phyloP scores from a whole-genome alignment of 1,139 yeast species.

The Yamadazyma dendronema region DNA sequence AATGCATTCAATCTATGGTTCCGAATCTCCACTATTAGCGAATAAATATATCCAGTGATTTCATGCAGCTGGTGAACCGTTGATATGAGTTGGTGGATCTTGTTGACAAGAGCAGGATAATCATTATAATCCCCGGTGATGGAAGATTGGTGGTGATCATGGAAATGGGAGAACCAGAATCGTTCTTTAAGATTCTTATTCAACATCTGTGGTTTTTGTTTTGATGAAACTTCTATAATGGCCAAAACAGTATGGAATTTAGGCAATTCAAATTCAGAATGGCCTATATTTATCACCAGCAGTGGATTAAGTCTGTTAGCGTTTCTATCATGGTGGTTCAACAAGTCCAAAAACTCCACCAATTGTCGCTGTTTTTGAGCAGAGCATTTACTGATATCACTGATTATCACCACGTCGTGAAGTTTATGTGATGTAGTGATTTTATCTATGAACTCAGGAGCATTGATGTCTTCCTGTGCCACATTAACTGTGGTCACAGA shows the following conservation, averaged over 20 bases:
- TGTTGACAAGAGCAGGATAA: not conserved
- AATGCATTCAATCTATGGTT: conserved; percentile 43
- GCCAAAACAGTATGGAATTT: conserved; percentile 24
- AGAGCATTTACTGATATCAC: conserved; percentile 17
- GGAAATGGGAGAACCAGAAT: conserved; percentile 33
- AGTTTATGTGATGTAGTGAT: conserved; percentile 4
- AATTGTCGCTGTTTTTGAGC: conserved; percentile 23
- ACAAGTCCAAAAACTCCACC: conserved; percentile 26
- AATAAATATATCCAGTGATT: conserved; percentile 37
- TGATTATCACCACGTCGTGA: conserved; percentile 7
- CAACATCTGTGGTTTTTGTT: conserved; percentile 12
- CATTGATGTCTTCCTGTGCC: not conserved
- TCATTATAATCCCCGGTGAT: not conserved
- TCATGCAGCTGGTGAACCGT: conserved; percentile 35
- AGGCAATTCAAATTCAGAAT: conserved; percentile 19
- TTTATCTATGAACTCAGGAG: conserved; percentile 3
- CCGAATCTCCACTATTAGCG: conserved; percentile 37
- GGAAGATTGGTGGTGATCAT: not conserved
- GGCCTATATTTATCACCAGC: conserved; percentile 14
- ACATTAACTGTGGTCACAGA: not conserved
- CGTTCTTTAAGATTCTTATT: conserved; percentile 35
- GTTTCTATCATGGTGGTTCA: conserved; percentile 32
- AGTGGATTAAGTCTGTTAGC: conserved; percentile 13
- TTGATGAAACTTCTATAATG: conserved; percentile 2
- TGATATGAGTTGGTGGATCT: not conserved